phyloP scores from a whole-genome alignment of 345 rosid species.

The Euphorbia tirucalli region DNA sequence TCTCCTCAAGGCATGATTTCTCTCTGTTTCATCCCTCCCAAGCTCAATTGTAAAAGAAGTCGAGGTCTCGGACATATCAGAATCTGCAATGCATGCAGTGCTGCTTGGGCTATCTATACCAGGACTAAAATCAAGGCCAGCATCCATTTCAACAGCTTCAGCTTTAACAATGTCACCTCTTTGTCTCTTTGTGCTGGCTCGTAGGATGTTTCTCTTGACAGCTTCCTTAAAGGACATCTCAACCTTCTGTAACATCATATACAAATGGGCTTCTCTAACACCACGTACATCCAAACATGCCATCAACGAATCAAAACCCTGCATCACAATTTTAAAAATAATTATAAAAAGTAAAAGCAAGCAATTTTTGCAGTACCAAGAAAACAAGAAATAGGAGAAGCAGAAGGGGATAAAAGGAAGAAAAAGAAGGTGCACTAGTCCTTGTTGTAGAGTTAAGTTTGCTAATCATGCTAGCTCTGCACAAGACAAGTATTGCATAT shows the following conservation, averaged over 20 bases:
- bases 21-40: conserved; percentile 48
- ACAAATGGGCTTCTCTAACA: conserved; percentile 70
- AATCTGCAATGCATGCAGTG: conserved; percentile 35
- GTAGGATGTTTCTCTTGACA: conserved; percentile 36
- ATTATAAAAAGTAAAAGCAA: not conserved
- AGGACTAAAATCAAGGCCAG: conserved; percentile 18
- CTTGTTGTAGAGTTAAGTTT: conserved; percentile 1
- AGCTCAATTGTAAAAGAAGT: conserved; percentile 57
- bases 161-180: conserved; percentile 23
- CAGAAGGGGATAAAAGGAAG: too few species aligned
- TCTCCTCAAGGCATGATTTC: conserved; percentile 48
- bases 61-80: conserved; percentile 52
- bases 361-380: conserved; percentile 2
- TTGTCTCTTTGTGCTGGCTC: conserved; percentile 6
- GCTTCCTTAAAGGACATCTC: conserved; percentile 69
- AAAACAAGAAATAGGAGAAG: too few species aligned
- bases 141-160: conserved; percentile 28
- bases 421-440: conserved; percentile 2
- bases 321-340: conserved; percentile 21
- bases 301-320: conserved; percentile 67
- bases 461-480: not conserved
- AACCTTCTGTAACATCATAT: conserved; percentile 62
- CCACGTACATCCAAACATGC: conserved; percentile 80
- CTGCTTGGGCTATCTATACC: conserved; percentile 38
- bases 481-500: conserved; percentile 4